These are phyloP conservation scores for Mycena sp. DNA, from an alignment of 1,284 basidiomycete genomes.

Conservation along the genomic window DNA sequence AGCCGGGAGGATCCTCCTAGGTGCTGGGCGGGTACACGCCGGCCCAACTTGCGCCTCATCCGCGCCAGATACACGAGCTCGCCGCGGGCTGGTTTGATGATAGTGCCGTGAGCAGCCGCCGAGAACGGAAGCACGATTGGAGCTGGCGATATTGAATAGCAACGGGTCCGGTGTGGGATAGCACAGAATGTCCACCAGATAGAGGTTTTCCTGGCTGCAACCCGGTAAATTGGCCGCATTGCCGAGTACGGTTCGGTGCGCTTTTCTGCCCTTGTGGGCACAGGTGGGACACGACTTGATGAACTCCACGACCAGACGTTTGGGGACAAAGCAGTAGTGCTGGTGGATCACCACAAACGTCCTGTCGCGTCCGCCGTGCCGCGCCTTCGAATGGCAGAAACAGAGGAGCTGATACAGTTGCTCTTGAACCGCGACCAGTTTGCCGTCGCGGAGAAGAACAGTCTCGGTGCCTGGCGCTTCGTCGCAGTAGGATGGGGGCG, in stretches of 20 bases:
- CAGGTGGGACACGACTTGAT: constrained; percentile 82
- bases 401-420: constrained; percentile 81
- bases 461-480: constrained; percentile 39
- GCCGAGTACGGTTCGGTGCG: not conserved
- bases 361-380: constrained; percentile 83
- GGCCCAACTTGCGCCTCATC: no score
- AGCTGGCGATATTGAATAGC: no score
- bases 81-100: no score
- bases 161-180: no score
- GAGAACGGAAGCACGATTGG: no score
- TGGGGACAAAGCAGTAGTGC: constrained; percentile 83
- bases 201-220: no score
- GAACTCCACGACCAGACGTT: constrained; percentile 83
- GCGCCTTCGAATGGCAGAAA: constrained; percentile 69
- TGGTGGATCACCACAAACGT: constrained; percentile 68
- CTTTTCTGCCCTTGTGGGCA: constrained; percentile 16
- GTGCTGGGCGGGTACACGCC: no score
- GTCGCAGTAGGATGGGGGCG: constrained; percentile 40
- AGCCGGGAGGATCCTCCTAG: no score
- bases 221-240: not conserved
- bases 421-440: constrained; percentile 77
- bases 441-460: constrained; percentile 66
- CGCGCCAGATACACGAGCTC: no score
- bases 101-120: no score
- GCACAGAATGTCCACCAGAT: no score